Base-by-base conservation (phyloP, 352 stramenopile genomes). In the Phytophthora pini region DNA sequence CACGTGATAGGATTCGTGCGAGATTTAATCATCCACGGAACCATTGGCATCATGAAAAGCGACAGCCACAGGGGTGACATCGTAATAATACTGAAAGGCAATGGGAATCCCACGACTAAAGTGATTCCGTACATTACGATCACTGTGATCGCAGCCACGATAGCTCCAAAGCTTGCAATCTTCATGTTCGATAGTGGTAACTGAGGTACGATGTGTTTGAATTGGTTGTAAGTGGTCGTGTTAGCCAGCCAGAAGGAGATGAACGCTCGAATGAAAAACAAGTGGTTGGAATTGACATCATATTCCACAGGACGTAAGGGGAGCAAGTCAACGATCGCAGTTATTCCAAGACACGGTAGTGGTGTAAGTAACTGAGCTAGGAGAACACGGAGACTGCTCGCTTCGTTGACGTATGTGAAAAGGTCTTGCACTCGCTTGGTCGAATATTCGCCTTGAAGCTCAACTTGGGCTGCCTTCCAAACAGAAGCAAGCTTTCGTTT, bases 61-160 rank as follows among this genome's bases (percentile, higher is more conserved):
- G 48, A n/a, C n/a, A n/a, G n/a, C n/a, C 63, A 67, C n/a, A 58
- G n/a, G 10, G 59, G 31, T 34, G 44, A 52, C 24, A 59, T 29
- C 6, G 64, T 56, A 4, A 70, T 53, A 6, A 76, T 65, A 24
- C 56, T 70, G 52, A 83, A 79, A n/a, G 71, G 71, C 11, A 80
- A 22, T 0, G 72, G 72, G 46, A 74, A 80, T 0, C 75, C 75
- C 26, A 83, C 64, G 1, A 15, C 11, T 10, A 68, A 31, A 2
- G 55, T 48, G 7, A 72, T 2, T 5, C 8, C 43, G 38, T 73
- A 63, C 55, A 62, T 48, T 4, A 32, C 27, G 17, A 20, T 4
- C 10, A 50, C 45, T 1, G 24, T 50, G 1, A 63, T 40, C 1
- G 36, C 27, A n/a, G 47, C 55, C 3, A 60, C 50, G 10, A 72